Evolutionary conservation across 257 asterid species (phyloP), one percentile per base, ranked within the genome.

Genomic region (Linaria vulgaris): DNA sequence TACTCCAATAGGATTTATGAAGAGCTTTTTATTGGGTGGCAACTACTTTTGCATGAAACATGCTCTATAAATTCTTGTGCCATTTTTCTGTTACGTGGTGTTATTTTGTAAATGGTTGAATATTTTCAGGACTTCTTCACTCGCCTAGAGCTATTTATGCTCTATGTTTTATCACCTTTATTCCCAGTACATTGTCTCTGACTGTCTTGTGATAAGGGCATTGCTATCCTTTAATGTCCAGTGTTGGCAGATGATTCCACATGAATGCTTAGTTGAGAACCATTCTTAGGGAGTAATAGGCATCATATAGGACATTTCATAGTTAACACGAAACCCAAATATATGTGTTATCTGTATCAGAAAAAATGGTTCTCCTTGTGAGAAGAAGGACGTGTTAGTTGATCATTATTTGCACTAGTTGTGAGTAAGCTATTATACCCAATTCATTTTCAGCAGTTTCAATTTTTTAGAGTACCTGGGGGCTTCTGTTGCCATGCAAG

Each of bases 1-100:
- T 23, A 50, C 60, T 31, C 50, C 41, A 48, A 21, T 65, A 23
- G 23, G 58, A 47, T 16, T 53, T 54, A 31, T 39, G 23, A 15
- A 17, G 17, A 13, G 49, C 17, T 44, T 44, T 44, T 12, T 44
- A 0, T 12, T 44, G 49, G 17, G 49, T 12, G 49, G 17, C 3
- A 12, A 44, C 49, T 12, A 3, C 19, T 12, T 12, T 14, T 44
- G 49, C 9, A 5, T 44, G 19, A 44, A 13, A 3, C 49, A 17
- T 5, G 49, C 49, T 44, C 10, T 8, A 34, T 34, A 34, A 34
- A 3, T 34, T 1, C 9, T 19, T 44, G 19, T 44, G 11, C 49
- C 49, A 13, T 13, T 13, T 44, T 44, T 12, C 17, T 14, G 49
- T 12, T 3, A n/a, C 2, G 16, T 3, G 49, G 49, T 0, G 49